Evolutionary conservation across 1,139 yeast genomes (phyloP).

Genomic region (Hemisphaericaspora lyxosophila): DNA sequence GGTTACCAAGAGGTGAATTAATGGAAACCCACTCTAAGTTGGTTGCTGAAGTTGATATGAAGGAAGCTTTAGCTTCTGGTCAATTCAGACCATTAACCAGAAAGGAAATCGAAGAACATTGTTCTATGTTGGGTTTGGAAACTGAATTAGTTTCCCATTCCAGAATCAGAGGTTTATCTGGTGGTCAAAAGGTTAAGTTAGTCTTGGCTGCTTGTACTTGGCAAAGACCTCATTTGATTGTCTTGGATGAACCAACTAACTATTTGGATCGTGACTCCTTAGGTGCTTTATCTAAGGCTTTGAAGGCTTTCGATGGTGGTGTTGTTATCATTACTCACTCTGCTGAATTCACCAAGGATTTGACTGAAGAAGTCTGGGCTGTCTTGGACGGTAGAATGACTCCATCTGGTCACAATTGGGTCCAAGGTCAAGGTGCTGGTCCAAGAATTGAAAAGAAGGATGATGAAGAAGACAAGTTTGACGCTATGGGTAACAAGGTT

Average conservation of each 20-base stretch:
- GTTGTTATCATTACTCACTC: conserved; percentile 99
- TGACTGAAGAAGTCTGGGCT: conserved; percentile 99
- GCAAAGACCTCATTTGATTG: conserved; percentile 99
- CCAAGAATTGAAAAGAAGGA: conserved; percentile 97
- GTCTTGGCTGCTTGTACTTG: conserved; percentile 99
- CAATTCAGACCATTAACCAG: conserved; percentile 99
- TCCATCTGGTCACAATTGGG: conserved; percentile 99
- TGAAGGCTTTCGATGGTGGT: conserved; percentile 99
- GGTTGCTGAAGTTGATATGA: conserved; percentile 99
- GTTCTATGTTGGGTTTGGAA: conserved; percentile 97
- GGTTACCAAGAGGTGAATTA: conserved; percentile 99
- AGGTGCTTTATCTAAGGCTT: conserved; percentile 98
- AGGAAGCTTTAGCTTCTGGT: conserved; percentile 99
- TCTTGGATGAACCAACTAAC: conserved; percentile 98
- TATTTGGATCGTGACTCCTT: conserved; percentile 97
- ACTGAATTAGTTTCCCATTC: conserved; percentile 99
- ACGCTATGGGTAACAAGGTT: conserved; percentile 99
- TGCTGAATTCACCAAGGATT: conserved; percentile 98
- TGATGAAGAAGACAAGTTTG: conserved; percentile 97
- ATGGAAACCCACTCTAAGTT: conserved; percentile 97
- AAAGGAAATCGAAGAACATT: conserved; percentile 99
- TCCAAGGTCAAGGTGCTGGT: conserved; percentile 99
- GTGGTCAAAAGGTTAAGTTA: conserved; percentile 99
- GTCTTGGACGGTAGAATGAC: conserved; percentile 97
- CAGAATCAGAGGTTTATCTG: conserved; percentile 99